phyloP scores from a whole-genome alignment of 805 yeast genomes.

The Wickerhamomyces sydowiorum region DNA sequence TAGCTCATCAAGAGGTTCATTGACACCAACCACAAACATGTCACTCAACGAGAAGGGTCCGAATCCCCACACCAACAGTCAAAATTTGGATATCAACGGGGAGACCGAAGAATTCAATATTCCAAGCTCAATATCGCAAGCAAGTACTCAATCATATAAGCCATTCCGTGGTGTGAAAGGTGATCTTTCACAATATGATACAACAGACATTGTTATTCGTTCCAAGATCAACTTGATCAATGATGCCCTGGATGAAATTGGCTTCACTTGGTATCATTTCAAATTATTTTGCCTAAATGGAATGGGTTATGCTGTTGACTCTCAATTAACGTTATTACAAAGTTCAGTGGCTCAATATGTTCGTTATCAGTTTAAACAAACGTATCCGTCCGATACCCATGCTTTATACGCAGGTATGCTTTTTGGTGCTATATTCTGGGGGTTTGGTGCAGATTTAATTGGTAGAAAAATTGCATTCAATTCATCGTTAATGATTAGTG shows the following conservation, averaged over 20 bases:
- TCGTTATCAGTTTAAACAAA: constrained; percentile 38
- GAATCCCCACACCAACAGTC: too few relatives aligned
- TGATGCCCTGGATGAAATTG: constrained; percentile 53
- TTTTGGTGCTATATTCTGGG: constrained; percentile 46
- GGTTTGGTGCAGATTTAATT: constrained; percentile 44
- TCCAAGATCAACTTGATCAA: constrained; percentile 39
- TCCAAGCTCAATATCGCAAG: too few relatives aligned
- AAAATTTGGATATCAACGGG: too few relatives aligned
- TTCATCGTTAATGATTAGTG: constrained; percentile 36
- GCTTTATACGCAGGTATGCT: constrained; percentile 42
- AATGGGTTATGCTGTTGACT: constrained; percentile 45
- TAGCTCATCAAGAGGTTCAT: too few relatives aligned
- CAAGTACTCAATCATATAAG: background rate
- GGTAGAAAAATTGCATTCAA: constrained; percentile 47
- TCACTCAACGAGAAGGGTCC: too few relatives aligned
- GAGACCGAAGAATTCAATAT: too few relatives aligned
- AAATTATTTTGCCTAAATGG: constrained; percentile 43
- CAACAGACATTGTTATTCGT: constrained; percentile 22
- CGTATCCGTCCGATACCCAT: constrained; percentile 37
- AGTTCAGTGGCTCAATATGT: constrained; percentile 38
- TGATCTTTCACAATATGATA: constrained; percentile 9
- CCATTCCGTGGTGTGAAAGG: constrained; percentile 4
- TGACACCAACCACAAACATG: too few relatives aligned
- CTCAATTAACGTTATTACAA: constrained; percentile 41
- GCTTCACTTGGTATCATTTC: constrained; percentile 49